These are phyloP conservation scores for Nepenthes alata DNA, from an alignment of 179 eudicot genomes.

Conservation along the genomic window DNA sequence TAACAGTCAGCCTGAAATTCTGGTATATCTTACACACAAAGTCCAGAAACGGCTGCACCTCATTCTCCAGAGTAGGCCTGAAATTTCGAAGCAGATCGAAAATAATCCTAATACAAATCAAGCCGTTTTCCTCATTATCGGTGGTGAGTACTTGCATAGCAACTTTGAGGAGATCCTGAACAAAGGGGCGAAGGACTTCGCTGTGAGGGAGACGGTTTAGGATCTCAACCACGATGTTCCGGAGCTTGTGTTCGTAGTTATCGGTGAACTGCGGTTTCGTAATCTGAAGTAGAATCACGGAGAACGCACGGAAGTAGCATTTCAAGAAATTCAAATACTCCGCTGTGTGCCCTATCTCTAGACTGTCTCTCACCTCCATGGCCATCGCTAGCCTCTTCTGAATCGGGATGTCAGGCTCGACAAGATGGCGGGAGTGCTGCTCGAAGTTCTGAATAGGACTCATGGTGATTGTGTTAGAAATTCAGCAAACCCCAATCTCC, in stretches of 20 bases:
- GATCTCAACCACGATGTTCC: constrained; percentile 77
- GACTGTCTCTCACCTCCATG: constrained; percentile 92
- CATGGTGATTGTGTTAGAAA: constrained; percentile 26
- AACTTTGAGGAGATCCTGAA: constrained; percentile 76
- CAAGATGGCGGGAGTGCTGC: constrained; percentile 68
- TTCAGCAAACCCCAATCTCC: too few relatives aligned
- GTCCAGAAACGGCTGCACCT: constrained; percentile 92
- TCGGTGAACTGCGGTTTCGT: constrained; percentile 88
- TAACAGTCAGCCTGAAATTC: constrained; percentile 71
- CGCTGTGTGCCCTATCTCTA: constrained; percentile 88
- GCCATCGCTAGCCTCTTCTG: constrained; percentile 78
- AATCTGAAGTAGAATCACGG: constrained; percentile 56
- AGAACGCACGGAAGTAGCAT: constrained; percentile 80
- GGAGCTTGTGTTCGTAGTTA: constrained; percentile 78
- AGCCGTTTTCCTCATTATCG: constrained; percentile 87
- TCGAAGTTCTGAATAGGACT: constrained; percentile 93
- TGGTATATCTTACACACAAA: constrained; percentile 93
- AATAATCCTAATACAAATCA: constrained; percentile 85
- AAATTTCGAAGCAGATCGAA: constrained; percentile 87
- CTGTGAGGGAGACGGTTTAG: constrained; percentile 88
- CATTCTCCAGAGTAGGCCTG: constrained; percentile 73
- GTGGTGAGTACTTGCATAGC: constrained; percentile 90
- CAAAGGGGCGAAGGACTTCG: constrained; percentile 86
- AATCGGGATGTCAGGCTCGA: constrained; percentile 62
- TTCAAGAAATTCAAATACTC: constrained; percentile 93